Evolutionary conservation across 2,329 filamentous ascomycete genomes (phyloP).

Genomic region (Aspergillus melleus): DNA sequence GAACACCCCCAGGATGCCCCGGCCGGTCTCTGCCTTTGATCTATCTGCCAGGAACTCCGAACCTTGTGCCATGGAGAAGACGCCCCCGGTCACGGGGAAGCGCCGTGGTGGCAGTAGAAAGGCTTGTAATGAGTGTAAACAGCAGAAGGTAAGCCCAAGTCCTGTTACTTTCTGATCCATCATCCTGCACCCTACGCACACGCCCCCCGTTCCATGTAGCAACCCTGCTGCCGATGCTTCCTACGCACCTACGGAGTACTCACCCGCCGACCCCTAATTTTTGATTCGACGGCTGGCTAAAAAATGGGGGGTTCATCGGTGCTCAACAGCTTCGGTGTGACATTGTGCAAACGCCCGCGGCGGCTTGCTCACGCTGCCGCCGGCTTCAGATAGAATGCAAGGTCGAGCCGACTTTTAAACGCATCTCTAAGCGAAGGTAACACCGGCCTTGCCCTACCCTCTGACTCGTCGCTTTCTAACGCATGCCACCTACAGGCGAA

Average conservation of each 20-base stretch:
- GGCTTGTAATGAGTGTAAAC: slow-evolving; percentile 67
- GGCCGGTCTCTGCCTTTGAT: slow-evolving; percentile 30
- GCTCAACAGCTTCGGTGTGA: slow-evolving; percentile 61
- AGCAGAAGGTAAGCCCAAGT: slow-evolving; percentile 59
- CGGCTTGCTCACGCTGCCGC: slow-evolving; percentile 60
- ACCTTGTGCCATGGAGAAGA: slow-evolving; percentile 40
- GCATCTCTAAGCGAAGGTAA: slow-evolving; percentile 60
- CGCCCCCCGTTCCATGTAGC: neutral
- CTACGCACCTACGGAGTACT: neutral
- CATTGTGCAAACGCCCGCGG: slow-evolving; percentile 63
- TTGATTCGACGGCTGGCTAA: slow-evolving; percentile 16
- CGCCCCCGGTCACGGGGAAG: slow-evolving; percentile 50
- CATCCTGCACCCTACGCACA: slow-evolving; percentile 7
- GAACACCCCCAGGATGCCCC: slow-evolving; percentile 33
- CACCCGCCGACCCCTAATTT: neutral
- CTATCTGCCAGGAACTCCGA: slow-evolving; percentile 33
- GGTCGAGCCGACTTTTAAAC: slow-evolving; percentile 66
- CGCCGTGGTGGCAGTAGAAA: slow-evolving; percentile 45
- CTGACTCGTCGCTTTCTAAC: slow-evolving; percentile 9
- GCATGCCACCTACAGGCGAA: slow-evolving; percentile 46
- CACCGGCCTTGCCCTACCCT: neutral
- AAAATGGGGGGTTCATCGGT: slow-evolving; percentile 6
- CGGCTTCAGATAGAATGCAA: slow-evolving; percentile 64
- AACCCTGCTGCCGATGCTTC: neutral
- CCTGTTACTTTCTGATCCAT: slow-evolving; percentile 4